Base-by-base conservation (phyloP, 108 stramenopile species). In the Cyclotella sp. region DNA sequence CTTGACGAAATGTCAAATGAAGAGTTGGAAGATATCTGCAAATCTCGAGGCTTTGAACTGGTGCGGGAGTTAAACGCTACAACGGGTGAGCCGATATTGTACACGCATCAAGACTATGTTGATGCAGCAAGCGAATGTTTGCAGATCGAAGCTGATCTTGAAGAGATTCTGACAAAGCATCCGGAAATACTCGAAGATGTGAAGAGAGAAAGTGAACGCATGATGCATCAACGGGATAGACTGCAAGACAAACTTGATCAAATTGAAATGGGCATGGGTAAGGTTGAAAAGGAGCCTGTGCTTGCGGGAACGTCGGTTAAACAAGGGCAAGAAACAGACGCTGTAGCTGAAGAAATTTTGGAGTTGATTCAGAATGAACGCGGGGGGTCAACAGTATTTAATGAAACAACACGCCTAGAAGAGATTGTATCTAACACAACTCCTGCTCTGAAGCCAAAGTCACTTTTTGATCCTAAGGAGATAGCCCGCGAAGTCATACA, bases 111-210 rank as follows among this genome's bases (percentile, higher is more conserved):
- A 46, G 88, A 96, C 62, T 93, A 90, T 60, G 83, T 96, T 12
- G 88, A 94, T 64, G 95, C 93, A 19, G 95, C 95, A 47, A 75
- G 63, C 39, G 87, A 90, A 71, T 96, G 95, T 78, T 73, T 96
- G 30, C 83, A 76, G 27, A 79, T 95, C 15, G 95, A 95, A 75
- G 61, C 75, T 41, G 92, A 96, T 79, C 83, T 94, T 71, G 87
- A 95, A 53, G 91, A 89, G 61, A 78, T 93, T 11, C 57, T 93
- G 62, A 83, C 74, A 21, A 82, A 90, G 18, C 73, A 92, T 65
- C 92, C 92, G 13, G 91, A 92, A 54, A 63, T 93, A 66, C 68
- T 87, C 15, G 80, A 85, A 12, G 94, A 93, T 53, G 64, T 93
- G 42, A 84, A 88, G 45, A 70, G 61, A 44, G 93, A 95, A 77